Base-by-base conservation (phyloP, 2,329 filamentous ascomycete genomes). In the Coniosporium tulheliwenetii region DNA sequence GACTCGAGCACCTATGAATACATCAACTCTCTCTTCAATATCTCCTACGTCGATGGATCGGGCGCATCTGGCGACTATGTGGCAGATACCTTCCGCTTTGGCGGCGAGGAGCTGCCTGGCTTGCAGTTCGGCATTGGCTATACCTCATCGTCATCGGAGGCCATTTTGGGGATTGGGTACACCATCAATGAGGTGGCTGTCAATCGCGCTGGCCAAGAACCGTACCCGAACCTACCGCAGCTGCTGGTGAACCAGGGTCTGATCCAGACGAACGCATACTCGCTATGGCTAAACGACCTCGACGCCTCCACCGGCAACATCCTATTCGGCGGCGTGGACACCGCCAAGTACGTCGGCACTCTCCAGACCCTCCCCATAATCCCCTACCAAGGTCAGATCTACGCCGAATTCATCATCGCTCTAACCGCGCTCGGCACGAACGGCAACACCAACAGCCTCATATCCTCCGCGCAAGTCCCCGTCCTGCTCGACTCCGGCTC, bases 111-210 rank as follows among this genome's bases (percentile, higher is more conserved):
- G 1, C 49, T 86, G 30, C 47, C 65, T 3, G 58, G 64, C 42
- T 62, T 85, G 41, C 79, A 86, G 51, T 84, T 87, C 50, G 82
- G 81, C 44, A 67, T 87, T 45, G 82, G 81, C 35, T 85, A 86
- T 53, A 54, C 47, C 0, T 77, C 75, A 2, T 64, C 50, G 35
- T 75, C 73, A 5, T 42, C 55, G 29, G 57, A 93, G 57, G 84
- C 84, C 33, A 85, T 96, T 35, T 60, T 95, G 14, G 87, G 87
- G 13, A 81, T 96, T 45, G 87, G 87, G 5, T 95, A 94, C 56
- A 56, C 71, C 0, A 58, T 69, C 47, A 91, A 93, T 56, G 87
- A 95, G 61, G 83, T 81, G 10, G 75, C 80, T 49, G 75, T 82
- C 37, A 69, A 70, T 39, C 67, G 73, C 46, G 70, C 66, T 8